Conservation (phyloP, 306 rosid species). For the Senna tora region DNA sequence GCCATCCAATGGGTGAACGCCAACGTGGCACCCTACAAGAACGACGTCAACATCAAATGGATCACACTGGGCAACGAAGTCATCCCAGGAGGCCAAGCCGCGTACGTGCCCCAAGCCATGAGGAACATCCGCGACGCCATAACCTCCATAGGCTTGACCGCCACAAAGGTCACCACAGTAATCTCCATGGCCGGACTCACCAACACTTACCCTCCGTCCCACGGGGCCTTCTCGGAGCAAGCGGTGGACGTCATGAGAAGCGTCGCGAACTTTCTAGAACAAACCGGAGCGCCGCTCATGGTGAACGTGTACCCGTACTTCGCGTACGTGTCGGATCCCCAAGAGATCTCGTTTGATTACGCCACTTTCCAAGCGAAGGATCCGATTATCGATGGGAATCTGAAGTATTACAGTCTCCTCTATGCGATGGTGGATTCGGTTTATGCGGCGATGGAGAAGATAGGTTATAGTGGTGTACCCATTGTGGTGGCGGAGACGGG, state of each 20-base stretch:
- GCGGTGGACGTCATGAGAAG: not conserved
- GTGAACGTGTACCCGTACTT: constrained; percentile 35
- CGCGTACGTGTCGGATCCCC: not conserved
- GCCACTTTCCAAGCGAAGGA: constrained; percentile 17
- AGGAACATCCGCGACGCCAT: not conserved
- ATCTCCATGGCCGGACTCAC: not conserved
- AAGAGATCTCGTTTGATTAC: constrained; percentile 5
- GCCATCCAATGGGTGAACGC: constrained; percentile 37
- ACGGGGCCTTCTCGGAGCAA: not conserved
- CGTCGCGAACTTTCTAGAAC: not conserved
- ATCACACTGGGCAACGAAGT: constrained; percentile 32
- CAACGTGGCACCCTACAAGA: constrained; percentile 31
- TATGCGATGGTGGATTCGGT: constrained; percentile 13
- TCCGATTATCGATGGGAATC: constrained; percentile 4
- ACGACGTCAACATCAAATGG: constrained; percentile 16
- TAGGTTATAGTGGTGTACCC: not conserved
- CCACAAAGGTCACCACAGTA: constrained; percentile 12
- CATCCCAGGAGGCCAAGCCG: constrained; percentile 8
- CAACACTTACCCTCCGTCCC: constrained; percentile 35
- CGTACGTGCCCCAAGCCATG: not conserved
- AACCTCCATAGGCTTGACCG: not conserved
- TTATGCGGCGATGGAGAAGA: constrained; percentile 11
- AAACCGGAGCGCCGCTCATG: constrained; percentile 32
- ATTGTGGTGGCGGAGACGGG: not conserved
- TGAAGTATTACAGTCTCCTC: not conserved